Evolutionary conservation across 1,139 yeast genomes (phyloP).

Genomic region (Kurtzmaniella quercitrusa): DNA sequence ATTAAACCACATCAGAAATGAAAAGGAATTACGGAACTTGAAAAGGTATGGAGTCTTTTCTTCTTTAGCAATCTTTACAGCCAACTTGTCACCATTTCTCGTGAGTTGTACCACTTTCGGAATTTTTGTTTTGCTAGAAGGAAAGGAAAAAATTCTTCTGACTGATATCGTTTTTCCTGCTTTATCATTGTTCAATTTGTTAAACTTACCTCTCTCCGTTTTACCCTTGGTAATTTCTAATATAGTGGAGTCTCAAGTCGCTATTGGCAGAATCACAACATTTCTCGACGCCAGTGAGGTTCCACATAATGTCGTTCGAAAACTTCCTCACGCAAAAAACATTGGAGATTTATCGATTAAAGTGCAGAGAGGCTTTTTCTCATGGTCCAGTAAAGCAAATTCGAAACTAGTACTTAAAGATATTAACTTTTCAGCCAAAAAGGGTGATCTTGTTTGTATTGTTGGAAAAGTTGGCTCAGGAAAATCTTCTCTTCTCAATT

Average conservation of each 20-base stretch:
- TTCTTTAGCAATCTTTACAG: constrained; percentile 44
- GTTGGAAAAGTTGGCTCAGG: constrained; percentile 27
- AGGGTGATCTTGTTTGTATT: constrained; percentile 18
- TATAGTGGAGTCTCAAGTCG: constrained; percentile 56
- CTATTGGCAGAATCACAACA: constrained; percentile 51
- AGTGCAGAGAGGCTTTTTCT: constrained; percentile 15
- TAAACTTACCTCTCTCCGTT: constrained; percentile 57
- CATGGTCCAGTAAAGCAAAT: constrained; percentile 15
- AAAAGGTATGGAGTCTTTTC: constrained; percentile 40
- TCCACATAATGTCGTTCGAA: constrained; percentile 34
- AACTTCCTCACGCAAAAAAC: constrained; percentile 24
- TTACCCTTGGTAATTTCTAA: constrained; percentile 54
- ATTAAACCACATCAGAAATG: constrained; percentile 46
- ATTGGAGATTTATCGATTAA: constrained; percentile 29
- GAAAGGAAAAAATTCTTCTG: constrained; percentile 42
- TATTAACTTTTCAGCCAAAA: constrained; percentile 18
- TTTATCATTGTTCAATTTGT: constrained; percentile 53
- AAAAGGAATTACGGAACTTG: constrained; percentile 46
- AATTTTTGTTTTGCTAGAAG: constrained; percentile 42
- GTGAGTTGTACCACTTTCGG: constrained; percentile 65
- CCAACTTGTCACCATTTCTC: constrained; percentile 34
- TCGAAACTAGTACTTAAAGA: constrained; percentile 16
- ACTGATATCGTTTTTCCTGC: constrained; percentile 77
- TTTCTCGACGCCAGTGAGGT: constrained; percentile 47
- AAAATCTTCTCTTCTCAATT: constrained; percentile 24